Evolutionary conservation across 768 basidiomycete genomes (phyloP).

Genomic region (Amanita rubescens): DNA sequence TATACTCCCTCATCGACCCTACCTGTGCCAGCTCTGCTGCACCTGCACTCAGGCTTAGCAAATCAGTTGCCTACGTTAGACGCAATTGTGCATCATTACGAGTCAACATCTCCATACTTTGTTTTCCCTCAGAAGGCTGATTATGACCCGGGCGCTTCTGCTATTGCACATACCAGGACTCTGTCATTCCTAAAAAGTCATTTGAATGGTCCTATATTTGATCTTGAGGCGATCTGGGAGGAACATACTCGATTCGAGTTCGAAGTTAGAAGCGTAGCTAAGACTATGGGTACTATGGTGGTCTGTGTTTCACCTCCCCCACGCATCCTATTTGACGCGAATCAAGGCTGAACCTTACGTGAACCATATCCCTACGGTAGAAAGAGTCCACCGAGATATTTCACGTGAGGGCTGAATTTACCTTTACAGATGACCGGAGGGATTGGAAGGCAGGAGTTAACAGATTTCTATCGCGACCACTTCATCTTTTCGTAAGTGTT

Average conservation of each 20-base stretch:
- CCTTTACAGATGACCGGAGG: slow-evolving; percentile 46
- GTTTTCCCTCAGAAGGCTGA: slow-evolving; percentile 33
- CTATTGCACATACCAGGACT: slow-evolving; percentile 38
- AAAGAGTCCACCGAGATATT: slow-evolving; percentile 7
- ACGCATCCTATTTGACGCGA: not conserved
- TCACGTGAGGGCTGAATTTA: not conserved
- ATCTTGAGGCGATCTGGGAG: slow-evolving; percentile 55
- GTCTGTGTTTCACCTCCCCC: slow-evolving; percentile 21
- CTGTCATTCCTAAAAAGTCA: slow-evolving; percentile 37
- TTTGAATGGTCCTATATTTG: slow-evolving; percentile 44
- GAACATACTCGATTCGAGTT: slow-evolving; percentile 53
- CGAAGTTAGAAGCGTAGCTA: slow-evolving; percentile 38
- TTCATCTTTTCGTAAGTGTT: slow-evolving; percentile 42
- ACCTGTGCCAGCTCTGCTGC: slow-evolving; percentile 29
- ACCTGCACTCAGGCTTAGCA: slow-evolving; percentile 23
- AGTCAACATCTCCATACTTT: slow-evolving; percentile 30
- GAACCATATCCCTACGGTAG: slow-evolving; percentile 49
- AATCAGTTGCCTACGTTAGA: slow-evolving; percentile 14
- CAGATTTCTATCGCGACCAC: slow-evolving; percentile 49
- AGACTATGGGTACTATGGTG: slow-evolving; percentile 53
- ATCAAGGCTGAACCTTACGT: slow-evolving; percentile 49
- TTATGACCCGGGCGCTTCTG: slow-evolving; percentile 35
- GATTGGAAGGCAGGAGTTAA: slow-evolving; percentile 40
- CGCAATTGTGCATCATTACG: slow-evolving; percentile 21
- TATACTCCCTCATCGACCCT: slow-evolving; percentile 13